A percentile compares a stretch with the other conserved stretches of the same genome.
These are phyloP conservation scores for Wickerhamiella sorbophila DNA, from an alignment of 805 yeast species.

Conservation along the genomic window DNA sequence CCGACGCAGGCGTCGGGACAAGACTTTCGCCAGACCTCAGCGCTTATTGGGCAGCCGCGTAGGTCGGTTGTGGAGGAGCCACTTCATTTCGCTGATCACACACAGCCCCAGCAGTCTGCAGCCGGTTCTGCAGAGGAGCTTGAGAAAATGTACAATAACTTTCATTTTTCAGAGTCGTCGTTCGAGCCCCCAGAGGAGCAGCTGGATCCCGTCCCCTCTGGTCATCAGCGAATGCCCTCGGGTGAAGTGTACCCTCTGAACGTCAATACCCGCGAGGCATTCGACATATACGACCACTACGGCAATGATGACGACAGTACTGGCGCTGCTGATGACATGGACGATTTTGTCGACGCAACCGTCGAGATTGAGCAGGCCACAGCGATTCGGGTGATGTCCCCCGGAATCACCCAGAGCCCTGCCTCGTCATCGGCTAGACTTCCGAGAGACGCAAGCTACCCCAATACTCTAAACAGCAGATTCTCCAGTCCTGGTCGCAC, in stretches of 20 bases:
- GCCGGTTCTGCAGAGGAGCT: not conserved
- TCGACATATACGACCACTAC: not conserved
- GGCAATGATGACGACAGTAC: not conserved
- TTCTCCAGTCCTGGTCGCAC: not conserved
- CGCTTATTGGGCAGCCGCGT: not conserved
- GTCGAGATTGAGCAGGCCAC: not conserved
- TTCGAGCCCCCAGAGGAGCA: not conserved
- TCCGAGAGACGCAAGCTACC: not conserved
- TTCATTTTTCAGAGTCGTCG: not conserved
- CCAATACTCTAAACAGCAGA: not conserved
- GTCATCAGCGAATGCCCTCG: not conserved
- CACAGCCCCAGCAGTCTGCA: no score
- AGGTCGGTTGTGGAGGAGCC: not conserved
- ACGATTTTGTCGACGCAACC: no score
- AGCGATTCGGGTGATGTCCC: not conserved
- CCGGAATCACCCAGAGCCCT: not conserved
- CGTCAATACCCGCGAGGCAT: not conserved
- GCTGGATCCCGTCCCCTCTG: not conserved
- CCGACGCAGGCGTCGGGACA: not conserved
- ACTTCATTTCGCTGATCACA: not conserved
- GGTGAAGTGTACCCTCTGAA: not conserved
- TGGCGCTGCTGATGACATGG: no score
- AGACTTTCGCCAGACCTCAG: not conserved
- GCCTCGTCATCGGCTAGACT: not conserved
- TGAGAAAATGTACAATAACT: not conserved